Base-by-base conservation (phyloP, 345 rosid species). In the Acer yangbiense region DNA sequence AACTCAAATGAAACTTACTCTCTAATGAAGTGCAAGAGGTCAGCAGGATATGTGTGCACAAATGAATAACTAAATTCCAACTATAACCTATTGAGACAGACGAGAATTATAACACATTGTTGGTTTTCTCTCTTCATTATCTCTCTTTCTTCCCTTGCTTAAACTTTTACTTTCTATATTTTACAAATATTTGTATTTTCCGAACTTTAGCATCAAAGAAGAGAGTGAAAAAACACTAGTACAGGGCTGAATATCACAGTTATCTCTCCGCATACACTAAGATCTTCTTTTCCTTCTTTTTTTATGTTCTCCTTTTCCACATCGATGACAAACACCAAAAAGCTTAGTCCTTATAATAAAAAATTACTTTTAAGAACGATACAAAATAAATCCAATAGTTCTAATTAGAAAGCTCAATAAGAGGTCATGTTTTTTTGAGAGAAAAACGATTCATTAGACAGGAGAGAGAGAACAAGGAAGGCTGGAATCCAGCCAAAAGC, bases 21-120 rank as follows among this genome's bases (percentile, higher is more conserved):
- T n/a, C 55, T 27, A 8, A 73, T 29, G 64, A 65, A 75, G 48
- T 32, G 20, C n/a, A 65, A 74, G 43, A 64, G 50, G 29, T 25
- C 68, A 63, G 69, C 27, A 25, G 17, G 68, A 63, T 0, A 41
- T 13, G 60, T 7, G 3, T 4, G 12, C 43, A 63, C 27, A 25
- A n/a, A 25, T 46, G 44, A n/a, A 9, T 4, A 9, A 44, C 46
- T 17, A 4, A 25, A 18, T 48, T 16, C 27, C 61, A 2, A 29
- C n/a, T 4, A 4, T 20, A 9, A 23, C 50, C 32, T 52, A 11
- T 12, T 9, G 25, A 9, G 13, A 20, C 21, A 5, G 57, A 52
- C n/a, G 16, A 54, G 14, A 50, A 16, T 54, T 16, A 54, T 54
- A 54, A 54, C 7, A 54, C 58, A 54, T 14, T 16, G n/a, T 43